These are phyloP conservation scores for Mortierella antarctica DNA, from an alignment of 192 early-diverging fungal species.

Conservation along the genomic window DNA sequence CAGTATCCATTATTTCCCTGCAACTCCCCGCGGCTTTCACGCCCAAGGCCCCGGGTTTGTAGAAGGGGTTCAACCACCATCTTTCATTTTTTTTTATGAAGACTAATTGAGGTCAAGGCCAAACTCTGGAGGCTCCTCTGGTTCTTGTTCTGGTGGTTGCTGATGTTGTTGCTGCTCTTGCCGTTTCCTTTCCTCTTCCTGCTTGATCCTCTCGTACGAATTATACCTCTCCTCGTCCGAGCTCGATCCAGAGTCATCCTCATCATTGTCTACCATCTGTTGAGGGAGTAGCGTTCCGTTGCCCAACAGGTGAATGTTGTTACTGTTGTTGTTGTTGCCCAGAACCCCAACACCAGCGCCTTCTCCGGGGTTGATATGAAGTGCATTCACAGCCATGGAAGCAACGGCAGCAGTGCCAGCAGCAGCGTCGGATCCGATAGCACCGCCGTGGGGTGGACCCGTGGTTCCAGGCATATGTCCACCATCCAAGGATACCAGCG, in stretches of 20 bases:
- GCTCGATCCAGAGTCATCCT: conserved; percentile 39
- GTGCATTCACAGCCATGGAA: not conserved
- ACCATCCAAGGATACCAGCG: conserved; percentile 43
- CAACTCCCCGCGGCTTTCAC: too few relatives aligned
- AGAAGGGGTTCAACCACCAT: not conserved
- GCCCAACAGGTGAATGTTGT: not conserved
- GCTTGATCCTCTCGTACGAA: conserved; percentile 18
- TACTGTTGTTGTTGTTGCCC: not conserved
- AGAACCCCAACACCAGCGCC: not conserved
- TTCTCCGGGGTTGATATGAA: too few relatives aligned
- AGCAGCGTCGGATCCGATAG: not conserved
- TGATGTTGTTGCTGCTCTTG: conserved; percentile 26
- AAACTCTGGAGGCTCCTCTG: conserved; percentile 18
- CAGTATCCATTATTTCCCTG: too few relatives aligned
- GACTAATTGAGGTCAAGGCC: conserved; percentile 15
- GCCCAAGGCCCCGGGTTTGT: too few relatives aligned
- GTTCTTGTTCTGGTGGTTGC: conserved; percentile 19
- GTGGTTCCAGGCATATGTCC: conserved; percentile 35
- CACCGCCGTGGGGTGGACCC: not conserved
- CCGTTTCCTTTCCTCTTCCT: conserved; percentile 8
- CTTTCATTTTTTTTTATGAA: not conserved
- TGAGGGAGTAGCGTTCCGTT: conserved; percentile 17
- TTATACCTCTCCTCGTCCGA: conserved; percentile 34
- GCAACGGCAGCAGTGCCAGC: not conserved
- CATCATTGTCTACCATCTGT: conserved; percentile 20